Base-by-base conservation (phyloP, 2,329 filamentous ascomycete species). In the Colletotrichum sansevieriae region DNA sequence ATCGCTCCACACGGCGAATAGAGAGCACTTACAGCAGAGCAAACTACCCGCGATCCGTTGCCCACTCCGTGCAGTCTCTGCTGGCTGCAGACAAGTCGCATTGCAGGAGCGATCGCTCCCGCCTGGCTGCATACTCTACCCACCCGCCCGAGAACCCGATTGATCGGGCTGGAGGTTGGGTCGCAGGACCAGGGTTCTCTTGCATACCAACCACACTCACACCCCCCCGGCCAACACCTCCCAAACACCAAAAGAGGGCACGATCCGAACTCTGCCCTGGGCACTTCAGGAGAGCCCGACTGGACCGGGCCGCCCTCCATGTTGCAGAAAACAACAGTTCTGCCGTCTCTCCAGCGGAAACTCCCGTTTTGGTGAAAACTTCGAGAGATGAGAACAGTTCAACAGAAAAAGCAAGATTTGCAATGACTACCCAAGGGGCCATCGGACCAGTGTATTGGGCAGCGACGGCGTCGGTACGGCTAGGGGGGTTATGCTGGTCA, bases 361-460 rank as follows among this genome's bases (percentile, higher is more conserved):
- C 47, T 69, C 66, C 62, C 56, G 56, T 51, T 33, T 29, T 37
- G 18, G 62, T 56, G 62, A 56, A 39, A 51, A 61, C 63, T 35
- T 13, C 20, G 8, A 7, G 51, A 51, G 43, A 60, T 56, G 55
- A 69, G n/a, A n/a, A 20, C 44, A 29, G 7, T 4, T 18, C 18
- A 18, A 18, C 35, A 15, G 47, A 37, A 49, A 57, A 66, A 61
- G 55, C 56, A 61, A 68, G 15, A 69, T 60, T 29, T 66, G 47
- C 54, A 49, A 8, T 51, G 22, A 47, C 35, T 8, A 61, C 55
- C 18, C 39, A 63, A 57, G 39, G 46, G 13, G 35, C 20, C 44
- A 41, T 71, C 60, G 43, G 69, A 61, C 66, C 51, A 57, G 8
- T 22, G 20, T 10, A 57, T 71, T 62, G 66, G 69, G 69, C 69